phyloP scores from a whole-genome alignment of 2,329 filamentous ascomycete species.

The Tympanopsis confertula region DNA sequence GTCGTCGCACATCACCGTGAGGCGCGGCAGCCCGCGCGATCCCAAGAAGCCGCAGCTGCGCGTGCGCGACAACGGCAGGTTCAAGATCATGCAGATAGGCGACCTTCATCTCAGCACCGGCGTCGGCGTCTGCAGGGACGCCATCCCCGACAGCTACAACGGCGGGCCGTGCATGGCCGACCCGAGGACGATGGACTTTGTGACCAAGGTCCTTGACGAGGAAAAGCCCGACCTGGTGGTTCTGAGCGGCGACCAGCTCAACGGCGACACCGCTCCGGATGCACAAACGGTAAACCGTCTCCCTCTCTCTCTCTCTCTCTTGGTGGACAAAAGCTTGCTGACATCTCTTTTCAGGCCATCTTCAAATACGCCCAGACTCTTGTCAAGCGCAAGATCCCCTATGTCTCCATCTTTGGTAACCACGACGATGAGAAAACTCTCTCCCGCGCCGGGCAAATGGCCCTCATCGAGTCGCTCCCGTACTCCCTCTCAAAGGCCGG shows the following conservation, averaged over 20 bases:
- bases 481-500: constrained; percentile 81
- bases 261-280: constrained; percentile 85
- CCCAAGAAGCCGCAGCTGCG: constrained; percentile 60
- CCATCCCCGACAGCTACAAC: constrained; percentile 62
- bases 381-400: constrained; percentile 78
- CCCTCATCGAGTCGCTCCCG: constrained; percentile 72
- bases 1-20: constrained; percentile 66
- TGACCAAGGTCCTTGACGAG: constrained; percentile 71
- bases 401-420: constrained; percentile 90
- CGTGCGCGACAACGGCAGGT: constrained; percentile 79
- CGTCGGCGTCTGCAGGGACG: constrained; percentile 72
- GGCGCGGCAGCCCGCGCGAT: constrained; percentile 56
- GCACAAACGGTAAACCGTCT: constrained; percentile 60
- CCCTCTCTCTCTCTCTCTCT: background rate
- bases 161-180: constrained; percentile 82
- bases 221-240: constrained; percentile 91
- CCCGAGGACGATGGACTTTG: constrained; percentile 79
- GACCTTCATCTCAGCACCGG: constrained; percentile 91
- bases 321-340: constrained; percentile 8
- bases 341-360: constrained; percentile 46
- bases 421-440: constrained; percentile 82
- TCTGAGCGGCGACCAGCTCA: constrained; percentile 86
- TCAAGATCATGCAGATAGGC: constrained; percentile 95
- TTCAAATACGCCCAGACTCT: constrained; percentile 86
- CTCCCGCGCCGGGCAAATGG: constrained; percentile 69